Conservation (phyloP, 495 filamentous ascomycete species). For the Glonium stellatum region DNA sequence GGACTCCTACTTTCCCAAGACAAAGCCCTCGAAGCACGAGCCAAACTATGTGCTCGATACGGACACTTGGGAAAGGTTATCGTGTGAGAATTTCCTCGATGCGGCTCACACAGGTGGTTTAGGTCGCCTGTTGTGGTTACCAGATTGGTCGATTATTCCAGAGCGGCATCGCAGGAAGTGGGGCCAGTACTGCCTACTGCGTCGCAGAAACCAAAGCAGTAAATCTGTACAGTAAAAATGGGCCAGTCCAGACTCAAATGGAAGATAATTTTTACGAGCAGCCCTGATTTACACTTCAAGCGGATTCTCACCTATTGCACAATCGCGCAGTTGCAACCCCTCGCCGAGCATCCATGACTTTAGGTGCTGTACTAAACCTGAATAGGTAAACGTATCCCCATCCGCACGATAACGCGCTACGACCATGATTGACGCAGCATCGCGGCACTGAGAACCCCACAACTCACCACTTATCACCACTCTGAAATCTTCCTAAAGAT, state of each 20-base stretch:
- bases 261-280: too few relatives aligned
- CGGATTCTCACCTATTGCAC: too few relatives aligned
- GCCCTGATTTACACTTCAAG: too few relatives aligned
- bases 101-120: conserved; percentile 62
- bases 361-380: conserved; percentile 3
- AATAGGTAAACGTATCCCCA: conserved; percentile 18
- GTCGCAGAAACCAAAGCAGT: conserved; percentile 10
- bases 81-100: conserved; percentile 76
- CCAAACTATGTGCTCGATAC: conserved; percentile 66
- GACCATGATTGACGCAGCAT: not conserved
- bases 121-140: conserved; percentile 79
- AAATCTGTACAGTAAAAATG: conserved; percentile 6
- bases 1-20: conserved; percentile 71
- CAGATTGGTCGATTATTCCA: conserved; percentile 64
- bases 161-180: conserved; percentile 62
- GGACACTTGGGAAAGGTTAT: conserved; percentile 63
- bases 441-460: conserved; percentile 10
- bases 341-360: not conserved
- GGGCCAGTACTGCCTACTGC: conserved; percentile 76
- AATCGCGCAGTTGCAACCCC: too few relatives aligned
- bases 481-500: too few relatives aligned
- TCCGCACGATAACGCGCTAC: not conserved
- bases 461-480: not conserved
- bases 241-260: not conserved
- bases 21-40: conserved; percentile 51